Base-by-base conservation (phyloP, 176 grass and related monocot species). In the Musa beccarii region DNA sequence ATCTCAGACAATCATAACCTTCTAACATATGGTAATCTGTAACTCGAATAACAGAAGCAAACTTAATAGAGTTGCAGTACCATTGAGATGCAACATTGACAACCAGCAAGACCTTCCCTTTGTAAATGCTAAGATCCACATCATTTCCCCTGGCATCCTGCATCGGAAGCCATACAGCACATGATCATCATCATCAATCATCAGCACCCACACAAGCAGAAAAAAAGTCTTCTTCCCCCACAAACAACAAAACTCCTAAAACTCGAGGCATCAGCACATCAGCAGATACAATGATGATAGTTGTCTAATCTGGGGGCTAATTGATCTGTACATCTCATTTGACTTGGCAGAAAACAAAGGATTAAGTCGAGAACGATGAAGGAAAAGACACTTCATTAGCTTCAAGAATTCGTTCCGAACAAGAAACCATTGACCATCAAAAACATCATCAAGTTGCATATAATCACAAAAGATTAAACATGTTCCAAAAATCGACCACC, bases 51-150 rank as follows among this genome's bases (percentile, higher is more conserved):
- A 55, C 17, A 61, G 19, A 24, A 7, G 74, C 9, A 73, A 56
- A 11, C n/a, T 68, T 49, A 56, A 56, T 56, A 14, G 24, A 66
- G 64, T 7, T 66, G 23, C 1, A 66, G 23, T 72, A 72, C 69
- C 69, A 72, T 24, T 72, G 69, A 53, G 69, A 72, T 53, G 69
- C 69, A 51, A 72, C 69, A 53, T 72, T 72, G 19, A 72, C 69
- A 72, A 72, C 54, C 49, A 72, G 16, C 19, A 72, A 43, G 12
- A 72, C 69, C 69, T 72, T 72, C 20, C 69, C 69, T 13, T 72
- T 72, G 69, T 72, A 72, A 52, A 52, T 53, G 14, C 69, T 72
- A 22, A 72, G 69, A 23, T 72, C 69, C 4, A 72, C 69, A 72
- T 72, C 69, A 54, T 72, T 52, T 72, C 69, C 69, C 51, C 19